Conservation (phyloP, 2,329 filamentous ascomycete genomes). For the Beauveria sp. region DNA sequence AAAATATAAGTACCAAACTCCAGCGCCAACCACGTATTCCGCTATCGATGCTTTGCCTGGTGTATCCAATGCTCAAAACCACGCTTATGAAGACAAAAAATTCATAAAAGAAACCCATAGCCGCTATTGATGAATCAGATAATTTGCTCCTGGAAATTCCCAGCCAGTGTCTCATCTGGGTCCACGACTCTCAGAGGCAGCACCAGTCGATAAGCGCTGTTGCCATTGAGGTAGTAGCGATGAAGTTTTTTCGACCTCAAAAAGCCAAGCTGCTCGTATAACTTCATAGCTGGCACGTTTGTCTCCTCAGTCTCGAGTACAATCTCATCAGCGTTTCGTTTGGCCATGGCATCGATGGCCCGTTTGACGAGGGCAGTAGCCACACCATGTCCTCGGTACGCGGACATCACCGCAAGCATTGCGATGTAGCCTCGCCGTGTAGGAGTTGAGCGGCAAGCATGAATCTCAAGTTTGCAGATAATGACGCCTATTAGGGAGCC, state of each 20-base stretch:
- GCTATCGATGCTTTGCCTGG: background rate
- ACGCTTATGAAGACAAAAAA: background rate
- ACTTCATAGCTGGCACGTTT: slow-evolving; percentile 79
- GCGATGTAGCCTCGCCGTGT: slow-evolving; percentile 89
- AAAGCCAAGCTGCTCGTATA: slow-evolving; percentile 92
- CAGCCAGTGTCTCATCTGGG: slow-evolving; percentile 29
- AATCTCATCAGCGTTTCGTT: slow-evolving; percentile 80
- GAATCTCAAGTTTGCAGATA: slow-evolving; percentile 87
- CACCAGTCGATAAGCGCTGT: slow-evolving; percentile 83
- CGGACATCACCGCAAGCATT: slow-evolving; percentile 86
- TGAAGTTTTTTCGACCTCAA: slow-evolving; percentile 86
- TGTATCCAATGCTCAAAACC: background rate
- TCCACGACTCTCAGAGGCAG: slow-evolving; percentile 61
- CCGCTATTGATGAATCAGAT: background rate
- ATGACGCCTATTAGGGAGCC: slow-evolving; percentile 76
- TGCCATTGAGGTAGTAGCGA: slow-evolving; percentile 93
- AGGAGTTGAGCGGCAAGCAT: slow-evolving; percentile 69
- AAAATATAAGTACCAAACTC: background rate
- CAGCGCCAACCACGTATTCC: background rate
- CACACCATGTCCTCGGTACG: slow-evolving; percentile 76
- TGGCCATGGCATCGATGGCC: slow-evolving; percentile 86
- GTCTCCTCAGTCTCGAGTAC: slow-evolving; percentile 94
- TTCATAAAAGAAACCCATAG: background rate
- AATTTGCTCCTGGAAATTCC: slow-evolving; percentile 24
- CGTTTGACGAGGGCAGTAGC: slow-evolving; percentile 81